Conservation (phyloP, 768 basidiomycete genomes). For the Lactarius evosmus region DNA sequence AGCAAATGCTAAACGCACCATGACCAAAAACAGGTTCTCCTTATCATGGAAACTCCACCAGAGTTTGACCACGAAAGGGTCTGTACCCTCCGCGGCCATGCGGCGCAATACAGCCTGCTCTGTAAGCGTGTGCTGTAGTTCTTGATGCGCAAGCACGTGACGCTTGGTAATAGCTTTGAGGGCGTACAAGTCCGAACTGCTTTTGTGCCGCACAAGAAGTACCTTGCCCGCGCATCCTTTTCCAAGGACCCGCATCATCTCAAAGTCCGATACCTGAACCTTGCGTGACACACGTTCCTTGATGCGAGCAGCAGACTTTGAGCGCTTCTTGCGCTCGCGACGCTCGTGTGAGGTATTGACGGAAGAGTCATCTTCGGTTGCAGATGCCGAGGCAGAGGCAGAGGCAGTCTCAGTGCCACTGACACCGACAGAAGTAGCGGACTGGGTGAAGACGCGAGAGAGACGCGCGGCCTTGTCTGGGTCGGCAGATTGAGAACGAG, state of each 20-base stretch:
- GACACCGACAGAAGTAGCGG: conserved; percentile 32
- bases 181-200: conserved; percentile 71
- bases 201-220: conserved; percentile 81
- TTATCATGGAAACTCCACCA: conserved; percentile 99
- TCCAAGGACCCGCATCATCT: conserved; percentile 94
- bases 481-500: conserved; percentile 80
- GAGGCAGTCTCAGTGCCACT: conserved; percentile 38
- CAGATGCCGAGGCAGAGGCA: conserved; percentile 51
- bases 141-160: conserved; percentile 94
- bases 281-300: conserved; percentile 60
- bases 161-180: conserved; percentile 98
- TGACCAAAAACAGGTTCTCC: conserved; percentile 94
- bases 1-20: conserved; percentile 50
- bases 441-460: conserved; percentile 57
- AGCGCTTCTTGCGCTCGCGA: conserved; percentile 51
- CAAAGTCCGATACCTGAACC: conserved; percentile 86
- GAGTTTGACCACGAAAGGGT: conserved; percentile 94
- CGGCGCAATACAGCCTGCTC: conserved; percentile 94
- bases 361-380: conserved; percentile 66
- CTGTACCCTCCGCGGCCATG: conserved; percentile 83
- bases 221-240: conserved; percentile 99
- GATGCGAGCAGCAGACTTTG: conserved; percentile 47
- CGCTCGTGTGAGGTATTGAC: conserved; percentile 50
- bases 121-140: conserved; percentile 92
- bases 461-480: conserved; percentile 59